Evolutionary conservation across 2,329 filamentous ascomycete genomes (phyloP), one percentile per base, ranked within the genome.

Genomic region (Malbranchea zuffiana): DNA sequence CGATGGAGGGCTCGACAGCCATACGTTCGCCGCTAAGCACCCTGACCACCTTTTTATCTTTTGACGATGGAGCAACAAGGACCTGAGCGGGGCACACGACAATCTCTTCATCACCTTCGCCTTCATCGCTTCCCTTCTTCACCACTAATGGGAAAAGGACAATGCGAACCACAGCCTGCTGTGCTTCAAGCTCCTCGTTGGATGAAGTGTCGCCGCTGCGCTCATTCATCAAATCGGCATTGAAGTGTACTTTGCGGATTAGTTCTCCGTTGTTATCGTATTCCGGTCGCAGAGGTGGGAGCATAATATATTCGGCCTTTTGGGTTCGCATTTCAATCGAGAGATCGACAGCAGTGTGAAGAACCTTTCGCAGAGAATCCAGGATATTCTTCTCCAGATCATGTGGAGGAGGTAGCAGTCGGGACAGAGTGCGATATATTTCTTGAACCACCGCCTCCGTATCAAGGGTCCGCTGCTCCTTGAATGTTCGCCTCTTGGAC

Each of bases 301-400:
- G 77, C 88, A 98, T 98, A 67, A 94, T 90, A 66, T 94, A 98
- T 65, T 96, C 90, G 24, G 90, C 86, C 42, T 85, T 78, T 59
- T 98, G 90, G 11, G 82, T 92, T 56, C 90, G 86, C 90, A 98
- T 98, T 65, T 95, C 87, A 47, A 98, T 78, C 1, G 86, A 86
- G 7, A 98, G 74, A 41, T 83, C 81, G 33, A 95, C 90, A 1
- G 92, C 90, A 44, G 88, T 76, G 47, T 77, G 77, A 62, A 98
- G 78, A 35, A 98, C 86, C 49, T 83, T 85, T 51, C 82, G 80
- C 37, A 98, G 72, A 46, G 88, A 87, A 21, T 82, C 75, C 49
- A 86, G 73, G 31, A 95, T 82, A 55, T 92, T 82, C 26, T 71
- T 65, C 61, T 90, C 82, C 39, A 88, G 69, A 50, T 90, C 76